Evolutionary conservation across 2,329 filamentous ascomycete genomes (phyloP).

Genomic region (Seiridium unicorne): DNA sequence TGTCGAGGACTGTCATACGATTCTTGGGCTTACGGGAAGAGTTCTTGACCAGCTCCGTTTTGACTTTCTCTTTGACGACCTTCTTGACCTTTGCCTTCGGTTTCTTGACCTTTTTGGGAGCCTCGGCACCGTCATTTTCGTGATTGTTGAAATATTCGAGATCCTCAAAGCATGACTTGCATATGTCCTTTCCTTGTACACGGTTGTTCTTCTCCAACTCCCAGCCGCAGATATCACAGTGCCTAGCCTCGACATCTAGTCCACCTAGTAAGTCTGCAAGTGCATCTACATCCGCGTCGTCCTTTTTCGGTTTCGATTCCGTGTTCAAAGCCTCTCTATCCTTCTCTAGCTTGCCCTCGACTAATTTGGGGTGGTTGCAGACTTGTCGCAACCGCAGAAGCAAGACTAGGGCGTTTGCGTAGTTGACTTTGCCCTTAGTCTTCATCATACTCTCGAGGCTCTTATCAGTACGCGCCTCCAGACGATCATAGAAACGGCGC

Average conservation of each 20-base stretch:
- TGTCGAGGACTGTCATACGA: conserved; percentile 60
- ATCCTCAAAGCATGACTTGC: conserved; percentile 73
- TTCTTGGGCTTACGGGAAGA: conserved; percentile 40
- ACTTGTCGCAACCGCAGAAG: conserved; percentile 88
- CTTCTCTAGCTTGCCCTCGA: conserved; percentile 79
- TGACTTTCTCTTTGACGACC: conserved; percentile 28
- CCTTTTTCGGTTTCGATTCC: conserved; percentile 51
- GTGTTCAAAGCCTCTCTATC: conserved; percentile 82
- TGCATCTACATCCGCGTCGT: conserved; percentile 70
- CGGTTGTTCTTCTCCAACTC: conserved; percentile 55
- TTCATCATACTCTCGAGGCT: conserved; percentile 88
- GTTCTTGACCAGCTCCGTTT: conserved; percentile 24
- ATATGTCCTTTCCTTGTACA: conserved; percentile 47
- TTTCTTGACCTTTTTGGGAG: conserved; percentile 28
- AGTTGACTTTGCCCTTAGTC: conserved; percentile 81
- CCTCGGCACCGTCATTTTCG: conserved; percentile 30
- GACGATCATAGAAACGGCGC: conserved; percentile 77
- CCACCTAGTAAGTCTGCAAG: conserved; percentile 85
- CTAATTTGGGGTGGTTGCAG: conserved; percentile 89
- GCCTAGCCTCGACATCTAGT: conserved; percentile 73
- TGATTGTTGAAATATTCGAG: conserved; percentile 60
- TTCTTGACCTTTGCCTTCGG: conserved; percentile 27
- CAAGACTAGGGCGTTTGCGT: conserved; percentile 89
- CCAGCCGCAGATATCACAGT: conserved; percentile 80
- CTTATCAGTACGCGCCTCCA: conserved; percentile 82